Conservation (phyloP, 306 rosid genomes). For the Pterocarpus santalinus region DNA sequence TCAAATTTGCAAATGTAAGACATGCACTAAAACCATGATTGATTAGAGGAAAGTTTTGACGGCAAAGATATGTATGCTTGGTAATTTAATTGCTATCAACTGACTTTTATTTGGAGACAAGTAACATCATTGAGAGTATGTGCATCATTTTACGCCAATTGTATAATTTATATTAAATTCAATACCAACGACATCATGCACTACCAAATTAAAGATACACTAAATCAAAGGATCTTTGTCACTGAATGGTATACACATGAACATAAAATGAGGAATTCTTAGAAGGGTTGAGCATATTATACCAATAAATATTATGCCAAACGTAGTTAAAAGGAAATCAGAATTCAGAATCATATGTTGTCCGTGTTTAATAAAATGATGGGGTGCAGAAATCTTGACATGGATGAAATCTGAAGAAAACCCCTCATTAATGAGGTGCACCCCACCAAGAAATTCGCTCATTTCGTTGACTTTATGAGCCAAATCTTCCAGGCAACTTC, state of each 20-base stretch:
- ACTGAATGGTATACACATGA: conserved; percentile 19
- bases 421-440: conserved; percentile 9
- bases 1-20: conserved; percentile 46
- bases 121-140: conserved; percentile 61
- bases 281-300: background rate
- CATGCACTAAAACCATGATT: no score
- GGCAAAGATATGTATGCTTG: conserved; percentile 41
- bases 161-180: conserved; percentile 25
- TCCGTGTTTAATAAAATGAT: background rate
- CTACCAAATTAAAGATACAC: conserved; percentile 24
- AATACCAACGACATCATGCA: conserved; percentile 44
- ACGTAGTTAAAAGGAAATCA: background rate
- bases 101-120: conserved; percentile 57
- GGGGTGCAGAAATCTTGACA: background rate
- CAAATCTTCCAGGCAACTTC: conserved; percentile 20
- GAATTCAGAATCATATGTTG: background rate
- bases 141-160: conserved; percentile 42
- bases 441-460: background rate
- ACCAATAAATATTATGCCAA: background rate
- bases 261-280: background rate
- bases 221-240: conserved; percentile 1
- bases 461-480: conserved; percentile 38
- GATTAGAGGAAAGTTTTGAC: conserved; percentile 48
- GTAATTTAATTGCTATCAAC: conserved; percentile 49
- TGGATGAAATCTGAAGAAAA: conserved; percentile 19